phyloP scores from a whole-genome alignment of 1,284 basidiomycete genomes.

The Earliella scabrosa region DNA sequence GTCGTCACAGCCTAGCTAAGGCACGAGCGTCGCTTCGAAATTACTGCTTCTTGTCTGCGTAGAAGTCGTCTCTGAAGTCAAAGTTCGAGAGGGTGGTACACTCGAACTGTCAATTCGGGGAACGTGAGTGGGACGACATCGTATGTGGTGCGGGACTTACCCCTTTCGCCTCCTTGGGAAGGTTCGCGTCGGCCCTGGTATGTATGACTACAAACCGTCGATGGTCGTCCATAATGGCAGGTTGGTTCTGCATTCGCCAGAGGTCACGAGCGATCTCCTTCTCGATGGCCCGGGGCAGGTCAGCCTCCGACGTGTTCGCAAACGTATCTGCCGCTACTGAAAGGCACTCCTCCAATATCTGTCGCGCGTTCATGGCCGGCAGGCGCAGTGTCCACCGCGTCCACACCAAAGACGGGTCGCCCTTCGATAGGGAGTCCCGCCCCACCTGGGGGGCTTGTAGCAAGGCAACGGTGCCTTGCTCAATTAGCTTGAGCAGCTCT shows the following conservation, averaged over 20 bases:
- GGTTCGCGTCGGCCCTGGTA: slow-evolving; percentile 36
- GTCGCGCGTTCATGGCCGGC: slow-evolving; percentile 33
- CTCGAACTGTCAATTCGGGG: slow-evolving; percentile 48
- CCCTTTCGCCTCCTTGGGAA: slow-evolving; percentile 33
- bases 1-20: too few species aligned
- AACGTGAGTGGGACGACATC: too few species aligned
- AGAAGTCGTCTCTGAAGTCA: slow-evolving; percentile 46
- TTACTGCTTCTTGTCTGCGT: slow-evolving; percentile 7
- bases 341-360: slow-evolving; percentile 47
- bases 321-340: slow-evolving; percentile 44
- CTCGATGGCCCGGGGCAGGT: slow-evolving; percentile 38
- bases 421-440: slow-evolving; percentile 7
- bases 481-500: slow-evolving; percentile 50
- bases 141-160: slow-evolving; percentile 31
- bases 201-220: slow-evolving; percentile 65
- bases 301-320: slow-evolving; percentile 25
- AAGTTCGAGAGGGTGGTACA: slow-evolving; percentile 39
- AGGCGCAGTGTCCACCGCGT: slow-evolving; percentile 29
- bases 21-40: too few species aligned
- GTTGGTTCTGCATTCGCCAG: slow-evolving; percentile 55
- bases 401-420: slow-evolving; percentile 31
- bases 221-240: slow-evolving; percentile 56
- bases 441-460: slow-evolving; percentile 45
- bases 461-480: slow-evolving; percentile 55
- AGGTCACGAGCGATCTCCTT: slow-evolving; percentile 49